Base-by-base conservation (phyloP, 768 basidiomycete species). In the Daedaleopsis sinensis region DNA sequence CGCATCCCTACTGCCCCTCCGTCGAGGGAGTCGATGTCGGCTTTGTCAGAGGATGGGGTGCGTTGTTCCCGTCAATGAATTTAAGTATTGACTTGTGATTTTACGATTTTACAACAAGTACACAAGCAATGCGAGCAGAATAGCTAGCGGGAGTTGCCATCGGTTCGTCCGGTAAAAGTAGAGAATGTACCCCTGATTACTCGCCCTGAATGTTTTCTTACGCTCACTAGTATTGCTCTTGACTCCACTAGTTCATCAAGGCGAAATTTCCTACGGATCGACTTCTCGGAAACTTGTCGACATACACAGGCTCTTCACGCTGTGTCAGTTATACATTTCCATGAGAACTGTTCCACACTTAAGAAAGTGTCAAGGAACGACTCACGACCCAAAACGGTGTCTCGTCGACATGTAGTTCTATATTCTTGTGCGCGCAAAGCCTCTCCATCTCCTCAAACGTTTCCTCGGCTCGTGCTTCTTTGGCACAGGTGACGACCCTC, bases 341-440 rank as follows among this genome's bases (percentile, higher is more conserved):
- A 53, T 27, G 18, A 52, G 52, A 57, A 39, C 16, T 19, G 51
- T 21, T 3, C 39, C 56, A 12, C 12, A 0, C 32, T n/a, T 18
- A 10, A 10, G 21, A n/a, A 42, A 1, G 21, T 10, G 0, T 16
- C 9, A 43, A 7, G 15, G 5, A 15, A 21, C 24, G 43, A 74
- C 80, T 67, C 43, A 81, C 80, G 65, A 72, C 64, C 71, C 72
- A 78, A 48, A 73, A 55, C 1, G 77, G 77, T 12, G 67, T 58
- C 11, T 69, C 63, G 19, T 72, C 70, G 47, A 71, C 58, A 18
- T 59, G 63, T 52, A 80, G 55, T 44, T 69, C 59, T 32, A 77
- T 55, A 1, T 70, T 65, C 55, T 67, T 75, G 48, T 68, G 52
- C n/a, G 61, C 36, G 61, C 80, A 82, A 43, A 47, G 66, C 21